Evolutionary conservation across 1,284 basidiomycete species (phyloP), one percentile per base, ranked within the genome.

Genomic region (Rhodotorula mucilaginosa): DNA sequence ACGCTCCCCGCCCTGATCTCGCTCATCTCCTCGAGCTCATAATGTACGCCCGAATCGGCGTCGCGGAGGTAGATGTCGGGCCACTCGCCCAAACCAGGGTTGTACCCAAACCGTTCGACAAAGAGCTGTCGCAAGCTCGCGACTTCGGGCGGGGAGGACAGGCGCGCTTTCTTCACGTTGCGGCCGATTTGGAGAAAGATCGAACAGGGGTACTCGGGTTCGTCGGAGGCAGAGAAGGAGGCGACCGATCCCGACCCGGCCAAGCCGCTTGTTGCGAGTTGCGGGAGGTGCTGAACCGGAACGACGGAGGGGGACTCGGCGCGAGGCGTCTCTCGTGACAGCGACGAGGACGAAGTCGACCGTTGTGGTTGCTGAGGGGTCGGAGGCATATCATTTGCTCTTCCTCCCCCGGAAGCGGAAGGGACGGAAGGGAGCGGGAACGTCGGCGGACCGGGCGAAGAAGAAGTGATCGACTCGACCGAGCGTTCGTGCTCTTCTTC

Each of bases 61-160:
- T 98, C 96, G 15, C 93, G 89, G 69, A 98, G 89, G 80, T 98
- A 98, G 67, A 99, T 96, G 26, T 91, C 90, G 16, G 96, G 96
- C 79, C 98, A 98, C 78, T 61, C 54, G 69, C 93, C 86, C 2
- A 92, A 39, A 89, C 23, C 82, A 0, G 96, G 93, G 79, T 91
- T 95, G 81, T 97, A 98, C 51, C 91, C 89, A 79, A 99, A 99
- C 77, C 89, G 90, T 82, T 98, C 95, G 78, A 98, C 91, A 79
- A 99, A 99, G 34, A 98, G 82, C 78, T 97, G 87, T 58, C 92
- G 85, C 69, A 96, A 81, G 5, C 87, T 88, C 3, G 90, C 84
- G 74, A 93, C 87, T 0, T 74, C 51, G 76, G 73, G 69, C 59
- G 90, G 82, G 1, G 86, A 86, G 66, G 93, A 90, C 57, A 97